phyloP scores from a whole-genome alignment of 1,284 basidiomycete genomes.

The Phenoliferia sp. region DNA sequence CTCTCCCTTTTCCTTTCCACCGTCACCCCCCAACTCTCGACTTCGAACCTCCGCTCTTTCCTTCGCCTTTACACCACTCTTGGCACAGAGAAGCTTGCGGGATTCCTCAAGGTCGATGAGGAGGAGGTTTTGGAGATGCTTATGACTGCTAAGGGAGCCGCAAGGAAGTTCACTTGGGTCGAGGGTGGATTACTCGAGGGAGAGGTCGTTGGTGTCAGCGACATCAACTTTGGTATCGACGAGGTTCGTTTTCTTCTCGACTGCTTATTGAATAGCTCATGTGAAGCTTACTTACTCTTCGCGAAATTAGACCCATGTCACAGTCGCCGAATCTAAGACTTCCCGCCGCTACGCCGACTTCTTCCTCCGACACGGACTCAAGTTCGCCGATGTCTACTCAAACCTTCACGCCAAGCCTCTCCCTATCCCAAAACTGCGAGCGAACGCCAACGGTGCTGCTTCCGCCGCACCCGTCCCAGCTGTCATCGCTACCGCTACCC shows the following conservation, averaged over 20 bases:
- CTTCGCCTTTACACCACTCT: slow-evolving; percentile 92
- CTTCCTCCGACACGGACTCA: slow-evolving; percentile 62
- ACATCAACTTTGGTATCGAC: slow-evolving; percentile 91
- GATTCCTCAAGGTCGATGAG: slow-evolving; percentile 78
- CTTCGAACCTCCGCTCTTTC: slow-evolving; percentile 83
- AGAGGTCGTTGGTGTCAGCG: slow-evolving; percentile 80
- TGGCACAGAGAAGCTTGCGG: slow-evolving; percentile 83
- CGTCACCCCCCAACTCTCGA: slow-evolving; percentile 67
- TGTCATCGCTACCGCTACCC: not conserved
- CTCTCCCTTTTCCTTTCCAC: slow-evolving; percentile 75
- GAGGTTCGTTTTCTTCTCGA: slow-evolving; percentile 55
- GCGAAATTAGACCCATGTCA: slow-evolving; percentile 12
- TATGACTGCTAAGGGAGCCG: slow-evolving; percentile 89
- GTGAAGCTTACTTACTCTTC: not conserved
- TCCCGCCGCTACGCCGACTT: slow-evolving; percentile 89
- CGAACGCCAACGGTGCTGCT: not conserved
- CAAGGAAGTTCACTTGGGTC: slow-evolving; percentile 57
- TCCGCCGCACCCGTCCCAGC: not conserved
- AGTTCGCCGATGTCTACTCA: slow-evolving; percentile 28
- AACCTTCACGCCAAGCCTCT: slow-evolving; percentile 28
- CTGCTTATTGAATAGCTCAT: not conserved
- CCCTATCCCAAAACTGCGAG: not conserved
- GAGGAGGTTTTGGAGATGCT: slow-evolving; percentile 93
- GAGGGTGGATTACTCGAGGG: slow-evolving; percentile 69
- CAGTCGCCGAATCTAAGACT: slow-evolving; percentile 84